Evolutionary conservation across 2,329 filamentous ascomycete genomes (phyloP).

Genomic region (Setomelanomma holmii): DNA sequence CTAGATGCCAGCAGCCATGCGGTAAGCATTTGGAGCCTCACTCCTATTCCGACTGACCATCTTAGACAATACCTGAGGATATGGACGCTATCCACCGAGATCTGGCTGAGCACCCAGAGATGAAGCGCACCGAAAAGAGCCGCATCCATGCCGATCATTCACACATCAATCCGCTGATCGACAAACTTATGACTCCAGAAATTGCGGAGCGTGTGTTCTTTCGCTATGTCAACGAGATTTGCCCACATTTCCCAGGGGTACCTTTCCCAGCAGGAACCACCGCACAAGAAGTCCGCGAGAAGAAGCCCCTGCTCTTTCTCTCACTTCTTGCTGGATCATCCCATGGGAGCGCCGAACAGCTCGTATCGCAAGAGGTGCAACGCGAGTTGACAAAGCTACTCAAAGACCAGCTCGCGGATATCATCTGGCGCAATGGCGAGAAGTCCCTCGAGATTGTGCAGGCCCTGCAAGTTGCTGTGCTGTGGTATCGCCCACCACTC

Average conservation of each 20-base stretch:
- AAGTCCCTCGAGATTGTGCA: constrained; percentile 87
- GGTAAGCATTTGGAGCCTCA: neutral
- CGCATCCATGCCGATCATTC: constrained; percentile 44
- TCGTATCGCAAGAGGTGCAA: constrained; percentile 63
- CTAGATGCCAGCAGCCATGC: constrained; percentile 35
- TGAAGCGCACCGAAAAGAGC: constrained; percentile 40
- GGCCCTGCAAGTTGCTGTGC: constrained; percentile 74
- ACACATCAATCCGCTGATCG: constrained; percentile 48
- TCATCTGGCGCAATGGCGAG: constrained; percentile 75
- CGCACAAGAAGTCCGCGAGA: constrained; percentile 62
- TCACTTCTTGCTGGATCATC: constrained; percentile 63
- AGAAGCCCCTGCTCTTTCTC: constrained; percentile 67
- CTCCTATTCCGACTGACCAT: neutral
- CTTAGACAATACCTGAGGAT: constrained; percentile 42
- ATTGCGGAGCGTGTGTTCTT: constrained; percentile 64
- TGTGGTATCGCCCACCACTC: constrained; percentile 87
- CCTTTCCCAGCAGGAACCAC: constrained; percentile 63
- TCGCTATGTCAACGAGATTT: constrained; percentile 62
- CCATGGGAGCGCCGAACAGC: constrained; percentile 51
- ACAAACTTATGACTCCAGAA: constrained; percentile 59
- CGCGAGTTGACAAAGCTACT: constrained; percentile 70
- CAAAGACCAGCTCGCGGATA: constrained; percentile 76
- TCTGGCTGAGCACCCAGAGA: constrained; percentile 43
- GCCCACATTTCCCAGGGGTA: constrained; percentile 64
- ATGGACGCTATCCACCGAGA: constrained; percentile 49